These are phyloP conservation scores for Termitomyces sp. DNA, from an alignment of 768 basidiomycete genomes.

Conservation along the genomic window DNA sequence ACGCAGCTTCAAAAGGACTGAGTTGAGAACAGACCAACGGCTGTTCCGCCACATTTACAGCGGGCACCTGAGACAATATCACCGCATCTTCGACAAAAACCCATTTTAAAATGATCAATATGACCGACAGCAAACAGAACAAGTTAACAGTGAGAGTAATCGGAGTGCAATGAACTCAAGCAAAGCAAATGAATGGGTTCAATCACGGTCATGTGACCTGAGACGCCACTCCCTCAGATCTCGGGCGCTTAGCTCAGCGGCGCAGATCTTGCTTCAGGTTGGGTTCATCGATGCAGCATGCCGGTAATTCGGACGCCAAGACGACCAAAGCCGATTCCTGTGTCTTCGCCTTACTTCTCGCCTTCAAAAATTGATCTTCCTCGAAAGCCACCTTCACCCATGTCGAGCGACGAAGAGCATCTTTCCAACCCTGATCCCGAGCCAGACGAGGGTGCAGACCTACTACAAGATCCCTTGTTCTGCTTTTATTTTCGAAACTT, in stretches of 20 bases:
- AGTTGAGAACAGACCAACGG: conserved; percentile 57
- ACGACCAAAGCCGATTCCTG: neutral
- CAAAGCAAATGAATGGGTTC: neutral
- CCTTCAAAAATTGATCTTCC: neutral
- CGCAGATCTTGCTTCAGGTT: too few species aligned
- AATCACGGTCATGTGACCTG: conserved; percentile 16
- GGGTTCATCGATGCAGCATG: neutral
- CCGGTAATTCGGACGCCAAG: neutral
- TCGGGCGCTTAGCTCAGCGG: too few species aligned
- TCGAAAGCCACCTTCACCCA: too few species aligned
- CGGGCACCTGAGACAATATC: conserved; percentile 69
- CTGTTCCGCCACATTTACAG: conserved; percentile 75
- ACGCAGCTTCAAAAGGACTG: neutral
- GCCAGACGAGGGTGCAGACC: neutral
- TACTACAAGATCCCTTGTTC: conserved; percentile 19
- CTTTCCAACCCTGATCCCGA: neutral
- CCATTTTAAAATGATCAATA: conserved; percentile 39
- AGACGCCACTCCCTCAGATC: neutral
- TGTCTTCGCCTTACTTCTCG: conserved; percentile 9
- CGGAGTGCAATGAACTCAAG: neutral
- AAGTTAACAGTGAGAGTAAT: neutral
- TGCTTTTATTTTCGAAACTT: conserved; percentile 20
- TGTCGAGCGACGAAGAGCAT: neutral
- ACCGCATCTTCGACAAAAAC: conserved; percentile 82
- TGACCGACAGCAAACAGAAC: conserved; percentile 8